Conservation (phyloP, 768 basidiomycete species). For the Tremella yokohamensis region DNA sequence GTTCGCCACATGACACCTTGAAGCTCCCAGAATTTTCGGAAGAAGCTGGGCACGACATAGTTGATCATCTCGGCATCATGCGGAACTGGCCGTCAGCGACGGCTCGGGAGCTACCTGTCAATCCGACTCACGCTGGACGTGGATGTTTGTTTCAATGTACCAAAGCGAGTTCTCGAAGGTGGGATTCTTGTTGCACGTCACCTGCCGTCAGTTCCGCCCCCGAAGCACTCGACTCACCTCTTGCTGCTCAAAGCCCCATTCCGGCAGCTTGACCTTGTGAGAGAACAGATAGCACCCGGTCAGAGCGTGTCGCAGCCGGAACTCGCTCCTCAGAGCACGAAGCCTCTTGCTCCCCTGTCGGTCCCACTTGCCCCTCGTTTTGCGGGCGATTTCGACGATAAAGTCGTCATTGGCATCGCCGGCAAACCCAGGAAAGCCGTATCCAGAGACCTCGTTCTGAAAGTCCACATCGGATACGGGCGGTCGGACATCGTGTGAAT, state of each 20-base stretch:
- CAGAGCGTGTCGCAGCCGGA: constrained; percentile 75
- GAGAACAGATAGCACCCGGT: constrained; percentile 96
- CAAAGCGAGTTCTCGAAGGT: constrained; percentile 82
- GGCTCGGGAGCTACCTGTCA: neutral
- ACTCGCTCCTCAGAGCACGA: constrained; percentile 73
- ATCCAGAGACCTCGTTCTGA: constrained; percentile 95
- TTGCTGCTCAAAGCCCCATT: constrained; percentile 98
- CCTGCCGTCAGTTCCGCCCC: constrained; percentile 16
- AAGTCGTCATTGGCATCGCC: constrained; percentile 90
- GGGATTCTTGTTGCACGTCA: constrained; percentile 98
- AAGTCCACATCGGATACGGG: constrained; percentile 97
- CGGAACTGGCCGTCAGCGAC: constrained; percentile 55
- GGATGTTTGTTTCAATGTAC: constrained; percentile 83
- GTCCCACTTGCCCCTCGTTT: constrained; percentile 55
- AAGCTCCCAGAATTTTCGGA: constrained; percentile 84
- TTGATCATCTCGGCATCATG: constrained; percentile 75
- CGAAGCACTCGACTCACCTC: constrained; percentile 57
- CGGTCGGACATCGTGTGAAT: constrained; percentile 91
- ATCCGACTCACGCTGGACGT: constrained; percentile 61
- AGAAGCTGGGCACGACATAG: constrained; percentile 82
- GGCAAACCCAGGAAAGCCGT: constrained; percentile 77
- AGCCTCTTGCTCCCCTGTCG: constrained; percentile 66
- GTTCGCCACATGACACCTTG: constrained; percentile 96
- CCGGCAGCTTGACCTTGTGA: constrained; percentile 94
- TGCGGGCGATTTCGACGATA: constrained; percentile 77